Evolutionary conservation across 2,329 filamentous ascomycete species (phyloP), one percentile per base, ranked within the genome.

Genomic region (Myriosclerotinia scirpicola): DNA sequence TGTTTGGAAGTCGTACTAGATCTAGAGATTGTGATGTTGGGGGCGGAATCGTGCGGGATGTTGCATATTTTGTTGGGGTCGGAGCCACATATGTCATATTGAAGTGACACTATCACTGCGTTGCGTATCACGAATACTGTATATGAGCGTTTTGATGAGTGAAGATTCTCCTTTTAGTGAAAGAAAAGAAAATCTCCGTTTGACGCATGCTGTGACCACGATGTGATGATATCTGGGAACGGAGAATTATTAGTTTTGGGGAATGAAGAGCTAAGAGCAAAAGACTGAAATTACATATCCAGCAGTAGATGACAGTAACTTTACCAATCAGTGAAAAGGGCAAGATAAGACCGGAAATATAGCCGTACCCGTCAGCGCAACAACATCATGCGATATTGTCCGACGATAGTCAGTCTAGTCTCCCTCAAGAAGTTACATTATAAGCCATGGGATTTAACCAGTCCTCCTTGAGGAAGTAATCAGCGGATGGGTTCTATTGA

Each of bases 61-160:
- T 40, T 61, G 50, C 36, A 63, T 63, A 63, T 42, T 63, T 54
- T 14, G 22, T 63, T 53, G 50, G 12, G 34, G 52, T 52, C 26
- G n/a, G 44, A 64, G 38, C 55, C 54, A 60, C 56, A 53, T 66
- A 61, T 66, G 38, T 66, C 64, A 60, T 60, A 22, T 64, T 54
- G 55, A 22, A 60, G 34, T 53, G 34, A 50, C 26, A 65, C 54
- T 38, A 30, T 34, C 17, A 56, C 36, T 40, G 42, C 53, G 34
- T 38, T 48, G n/a, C 12, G 42, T 65, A 22, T 50, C 44, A 40
- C 63, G 6, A 48, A 52, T 40, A n/a, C 38, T 63, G 34, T 34
- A 42, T 54, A 52, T 59, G 40, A 50, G 40, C 30, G 15, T 50
- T 40, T 38, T 55, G 54, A 20, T 59, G 26, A 44, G 56, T 50